Evolutionary conservation across 2,329 filamentous ascomycete species (phyloP).

Genomic region (Aureobasidium sp.): DNA sequence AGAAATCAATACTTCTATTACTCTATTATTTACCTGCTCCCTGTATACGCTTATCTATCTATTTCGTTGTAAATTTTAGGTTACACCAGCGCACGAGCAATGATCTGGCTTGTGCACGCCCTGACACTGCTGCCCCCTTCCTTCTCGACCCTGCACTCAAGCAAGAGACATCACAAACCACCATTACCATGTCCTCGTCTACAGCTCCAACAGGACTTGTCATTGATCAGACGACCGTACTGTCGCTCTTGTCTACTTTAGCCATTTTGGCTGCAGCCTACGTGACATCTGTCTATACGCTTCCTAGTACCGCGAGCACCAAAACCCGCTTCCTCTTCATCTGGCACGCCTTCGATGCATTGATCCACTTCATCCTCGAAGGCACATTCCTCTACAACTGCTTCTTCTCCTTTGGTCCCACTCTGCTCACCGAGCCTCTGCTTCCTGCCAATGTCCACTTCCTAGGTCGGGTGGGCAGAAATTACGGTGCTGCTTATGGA

Average conservation of each 20-base stretch:
- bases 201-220: background rate
- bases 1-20: constrained; percentile 10
- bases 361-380: constrained; percentile 88
- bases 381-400: constrained; percentile 89
- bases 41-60: background rate
- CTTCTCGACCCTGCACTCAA: background rate
- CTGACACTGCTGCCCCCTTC: background rate
- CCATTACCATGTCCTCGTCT: background rate
- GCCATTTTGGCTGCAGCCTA: constrained; percentile 50
- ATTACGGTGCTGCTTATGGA: constrained; percentile 56
- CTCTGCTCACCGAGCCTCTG: constrained; percentile 30
- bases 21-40: background rate
- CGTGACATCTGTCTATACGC: constrained; percentile 39
- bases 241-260: constrained; percentile 49
- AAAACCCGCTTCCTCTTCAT: constrained; percentile 74
- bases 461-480: constrained; percentile 45
- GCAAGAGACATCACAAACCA: background rate
- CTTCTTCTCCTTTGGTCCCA: constrained; percentile 58
- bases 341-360: constrained; percentile 89
- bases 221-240: constrained; percentile 45
- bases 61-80: background rate
- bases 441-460: constrained; percentile 46
- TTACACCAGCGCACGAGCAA: background rate
- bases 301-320: constrained; percentile 48
- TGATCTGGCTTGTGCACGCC: background rate